Percentiles rank a stretch among this genome's conserved stretches.
phyloP scores from a whole-genome alignment of 1,139 yeast species.

The Casaregolazyma suthepensis region DNA sequence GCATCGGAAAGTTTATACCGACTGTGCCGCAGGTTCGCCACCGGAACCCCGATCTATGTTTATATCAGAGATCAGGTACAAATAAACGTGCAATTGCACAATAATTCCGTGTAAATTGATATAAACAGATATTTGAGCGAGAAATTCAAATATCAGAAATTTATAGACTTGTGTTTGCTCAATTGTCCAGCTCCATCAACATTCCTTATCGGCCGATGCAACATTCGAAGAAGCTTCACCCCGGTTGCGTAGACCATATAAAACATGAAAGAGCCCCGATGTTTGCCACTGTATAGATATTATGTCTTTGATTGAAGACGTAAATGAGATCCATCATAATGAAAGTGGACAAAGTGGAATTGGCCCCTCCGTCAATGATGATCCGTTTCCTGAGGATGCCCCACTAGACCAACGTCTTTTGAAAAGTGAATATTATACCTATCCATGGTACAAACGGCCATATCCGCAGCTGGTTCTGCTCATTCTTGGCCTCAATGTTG shows the following conservation, averaged over 20 bases:
- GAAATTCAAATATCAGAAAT: too few species aligned
- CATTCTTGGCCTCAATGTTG: slow-evolving; percentile 7
- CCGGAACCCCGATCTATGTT: neutral
- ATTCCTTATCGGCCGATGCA: neutral
- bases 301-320: neutral
- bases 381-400: neutral
- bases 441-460: slow-evolving; percentile 11
- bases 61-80: neutral
- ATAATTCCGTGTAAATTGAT: neutral
- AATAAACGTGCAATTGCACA: neutral
- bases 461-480: slow-evolving; percentile 10
- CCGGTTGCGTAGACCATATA: neutral
- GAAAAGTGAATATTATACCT: slow-evolving; percentile 7
- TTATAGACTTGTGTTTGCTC: neutral
- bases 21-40: neutral
- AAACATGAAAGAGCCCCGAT: neutral
- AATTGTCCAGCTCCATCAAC: neutral
- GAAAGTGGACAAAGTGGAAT: neutral
- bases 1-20: neutral
- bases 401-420: neutral
- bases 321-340: neutral
- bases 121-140: neutral
- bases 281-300: neutral
- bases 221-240: neutral
- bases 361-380: neutral